A percentile compares a stretch with the other conserved stretches of the same genome.
Conservation (phyloP, 441 rosid genomes). For the Euphorbia schlechtendalii region DNA sequence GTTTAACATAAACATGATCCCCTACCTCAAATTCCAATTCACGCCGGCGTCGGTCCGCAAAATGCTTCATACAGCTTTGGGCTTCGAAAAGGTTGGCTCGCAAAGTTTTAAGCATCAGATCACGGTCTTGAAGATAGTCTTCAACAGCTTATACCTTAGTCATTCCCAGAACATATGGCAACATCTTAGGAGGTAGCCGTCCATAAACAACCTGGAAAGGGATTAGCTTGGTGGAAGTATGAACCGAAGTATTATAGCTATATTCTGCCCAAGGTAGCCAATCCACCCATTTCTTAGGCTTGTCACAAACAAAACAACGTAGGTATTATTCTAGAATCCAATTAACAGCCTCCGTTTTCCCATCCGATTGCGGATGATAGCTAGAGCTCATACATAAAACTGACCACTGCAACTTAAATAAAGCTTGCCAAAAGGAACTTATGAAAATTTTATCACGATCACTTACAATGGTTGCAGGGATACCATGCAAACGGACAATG, state of each 20-base stretch:
- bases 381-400: not conserved
- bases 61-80: not conserved
- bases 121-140: not conserved
- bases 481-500: not conserved
- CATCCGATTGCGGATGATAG: not conserved
- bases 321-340: no score
- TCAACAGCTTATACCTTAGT: not conserved
- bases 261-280: no score
- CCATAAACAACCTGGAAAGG: constrained; percentile 7
- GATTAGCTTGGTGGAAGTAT: not conserved
- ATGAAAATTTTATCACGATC: not conserved
- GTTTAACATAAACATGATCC: not conserved
- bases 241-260: constrained; percentile 1
- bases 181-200: not conserved
- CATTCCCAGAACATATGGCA: not conserved
- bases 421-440: not conserved
- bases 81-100: no score
- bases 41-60: not conserved
- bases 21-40: not conserved
- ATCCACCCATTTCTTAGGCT: no score
- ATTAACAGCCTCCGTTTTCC: no score
- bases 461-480: not conserved
- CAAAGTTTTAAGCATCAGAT: no score
- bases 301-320: no score
- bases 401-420: not conserved